Percentiles rank a stretch among this genome's conserved stretches.
These are phyloP conservation scores for Candida palmyrensis DNA, from an alignment of 805 yeast genomes.

Conservation along the genomic window DNA sequence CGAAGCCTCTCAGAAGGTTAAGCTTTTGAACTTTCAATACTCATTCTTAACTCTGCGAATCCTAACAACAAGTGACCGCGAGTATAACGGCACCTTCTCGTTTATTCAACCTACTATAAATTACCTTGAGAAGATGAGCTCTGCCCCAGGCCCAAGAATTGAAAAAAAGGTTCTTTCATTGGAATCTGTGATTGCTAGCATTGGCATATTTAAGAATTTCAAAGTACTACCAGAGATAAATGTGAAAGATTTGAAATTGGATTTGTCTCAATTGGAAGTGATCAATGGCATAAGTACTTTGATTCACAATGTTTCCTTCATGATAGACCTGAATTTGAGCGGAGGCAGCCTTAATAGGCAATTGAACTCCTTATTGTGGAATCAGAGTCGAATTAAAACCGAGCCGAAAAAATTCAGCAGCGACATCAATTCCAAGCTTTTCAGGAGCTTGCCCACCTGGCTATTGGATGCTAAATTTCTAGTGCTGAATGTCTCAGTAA, in stretches of 20 bases:
- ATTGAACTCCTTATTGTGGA: constrained; percentile 18
- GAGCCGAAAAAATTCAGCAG: neutral
- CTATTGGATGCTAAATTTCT: constrained; percentile 18
- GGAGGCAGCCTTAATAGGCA: constrained; percentile 24
- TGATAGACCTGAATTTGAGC: constrained; percentile 18
- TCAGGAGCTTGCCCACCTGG: constrained; percentile 30
- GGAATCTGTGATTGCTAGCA: constrained; percentile 13
- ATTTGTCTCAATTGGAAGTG: constrained; percentile 25
- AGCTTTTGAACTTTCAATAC: constrained; percentile 27
- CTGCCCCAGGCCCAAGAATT: constrained; percentile 2
- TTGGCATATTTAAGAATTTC: constrained; percentile 24
- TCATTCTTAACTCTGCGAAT: constrained; percentile 31
- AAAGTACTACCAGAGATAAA: constrained; percentile 16
- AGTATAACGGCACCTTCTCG: constrained; percentile 31
- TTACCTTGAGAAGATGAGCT: constrained; percentile 22
- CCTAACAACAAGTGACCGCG: constrained; percentile 23
- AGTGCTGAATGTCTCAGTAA: constrained; percentile 13
- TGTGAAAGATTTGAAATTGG: constrained; percentile 16
- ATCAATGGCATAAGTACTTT: constrained; percentile 27
- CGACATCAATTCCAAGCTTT: constrained; percentile 7
- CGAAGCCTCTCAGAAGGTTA: constrained; percentile 6
- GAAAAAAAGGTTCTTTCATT: constrained; percentile 15
- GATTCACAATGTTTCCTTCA: constrained; percentile 19
- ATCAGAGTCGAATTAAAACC: constrained; percentile 5
- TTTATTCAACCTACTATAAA: constrained; percentile 26